Conservation (phyloP, 352 stramenopile species). For the Pythium aquatile region DNA sequence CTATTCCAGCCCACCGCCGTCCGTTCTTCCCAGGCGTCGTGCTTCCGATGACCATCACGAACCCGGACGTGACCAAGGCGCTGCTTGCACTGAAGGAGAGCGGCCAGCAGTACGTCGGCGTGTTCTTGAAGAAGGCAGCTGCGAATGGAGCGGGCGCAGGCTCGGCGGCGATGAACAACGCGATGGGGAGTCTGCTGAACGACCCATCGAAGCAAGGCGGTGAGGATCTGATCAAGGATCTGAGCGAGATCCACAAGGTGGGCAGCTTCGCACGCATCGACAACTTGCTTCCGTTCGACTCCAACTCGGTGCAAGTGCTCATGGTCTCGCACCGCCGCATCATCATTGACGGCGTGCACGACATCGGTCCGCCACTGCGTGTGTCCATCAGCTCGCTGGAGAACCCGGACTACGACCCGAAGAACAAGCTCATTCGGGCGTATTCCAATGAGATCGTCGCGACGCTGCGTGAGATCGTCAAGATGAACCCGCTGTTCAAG, state of each 20-base stretch:
- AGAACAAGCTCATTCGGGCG: constrained; percentile 91
- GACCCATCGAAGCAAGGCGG: constrained; percentile 37
- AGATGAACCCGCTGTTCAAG: constrained; percentile 97
- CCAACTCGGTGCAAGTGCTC: constrained; percentile 74
- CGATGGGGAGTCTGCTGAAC: constrained; percentile 9
- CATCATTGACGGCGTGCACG: constrained; percentile 69
- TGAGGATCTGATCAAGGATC: constrained; percentile 90
- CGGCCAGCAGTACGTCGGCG: constrained; percentile 89
- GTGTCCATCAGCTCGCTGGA: constrained; percentile 75
- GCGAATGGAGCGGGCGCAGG: constrained; percentile 9
- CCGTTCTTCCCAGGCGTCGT: constrained; percentile 85
- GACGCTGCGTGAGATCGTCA: constrained; percentile 95
- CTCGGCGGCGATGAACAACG: constrained; percentile 1
- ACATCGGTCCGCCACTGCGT: constrained; percentile 56
- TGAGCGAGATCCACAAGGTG: constrained; percentile 93
- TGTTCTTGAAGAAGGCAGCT: constrained; percentile 91
- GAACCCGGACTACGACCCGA: constrained; percentile 63
- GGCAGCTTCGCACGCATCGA: constrained; percentile 97
- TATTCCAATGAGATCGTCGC: constrained; percentile 98
- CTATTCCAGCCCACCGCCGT: constrained; percentile 70
- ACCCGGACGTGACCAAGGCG: constrained; percentile 84
- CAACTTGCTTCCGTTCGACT: constrained; percentile 83
- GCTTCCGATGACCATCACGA: constrained; percentile 84
- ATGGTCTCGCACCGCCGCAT: constrained; percentile 90
- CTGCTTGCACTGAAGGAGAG: constrained; percentile 86